phyloP scores from a whole-genome alignment of 768 basidiomycete species.

The Boletus tylopilopsis region DNA sequence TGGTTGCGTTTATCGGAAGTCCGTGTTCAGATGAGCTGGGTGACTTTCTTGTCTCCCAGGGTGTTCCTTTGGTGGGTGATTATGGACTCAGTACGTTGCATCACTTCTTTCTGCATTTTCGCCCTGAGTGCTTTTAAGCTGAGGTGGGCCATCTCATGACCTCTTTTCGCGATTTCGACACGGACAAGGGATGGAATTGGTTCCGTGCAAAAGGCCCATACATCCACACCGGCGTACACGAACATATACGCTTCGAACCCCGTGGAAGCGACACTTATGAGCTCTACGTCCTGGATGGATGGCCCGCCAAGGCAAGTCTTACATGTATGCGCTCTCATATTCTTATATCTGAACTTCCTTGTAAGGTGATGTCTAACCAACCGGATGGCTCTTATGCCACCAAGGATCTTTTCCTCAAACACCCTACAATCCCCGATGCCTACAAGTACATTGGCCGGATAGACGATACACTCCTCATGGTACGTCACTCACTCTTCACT shows the following conservation, averaged over 20 bases:
- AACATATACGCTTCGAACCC: conserved; percentile 42
- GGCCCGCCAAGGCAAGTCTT: conserved; percentile 42
- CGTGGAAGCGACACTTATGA: conserved; percentile 43
- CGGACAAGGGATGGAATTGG: conserved; percentile 58
- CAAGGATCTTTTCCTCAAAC: conserved; percentile 50
- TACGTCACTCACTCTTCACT: neutral
- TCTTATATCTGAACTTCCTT: neutral
- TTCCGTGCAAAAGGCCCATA: conserved; percentile 33
- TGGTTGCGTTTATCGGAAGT: conserved; percentile 51
- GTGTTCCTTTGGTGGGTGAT: conserved; percentile 45
- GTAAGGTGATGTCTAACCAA: conserved; percentile 36
- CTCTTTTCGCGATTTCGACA: conserved; percentile 44
- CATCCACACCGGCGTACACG: conserved; percentile 11
- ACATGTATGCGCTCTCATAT: neutral
- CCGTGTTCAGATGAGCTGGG: conserved; percentile 54
- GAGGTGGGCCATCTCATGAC: conserved; percentile 42
- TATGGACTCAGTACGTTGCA: conserved; percentile 45
- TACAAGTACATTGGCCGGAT: conserved; percentile 52
- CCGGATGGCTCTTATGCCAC: conserved; percentile 54
- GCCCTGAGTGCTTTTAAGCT: conserved; percentile 1
- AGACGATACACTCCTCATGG: conserved; percentile 50
- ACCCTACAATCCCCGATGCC: conserved; percentile 37
- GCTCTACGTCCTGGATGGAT: conserved; percentile 48
- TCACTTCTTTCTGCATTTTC: neutral
- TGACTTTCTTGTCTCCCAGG: conserved; percentile 43